Conservation (phyloP, 345 rosid genomes). For the Kandelia obovata region DNA sequence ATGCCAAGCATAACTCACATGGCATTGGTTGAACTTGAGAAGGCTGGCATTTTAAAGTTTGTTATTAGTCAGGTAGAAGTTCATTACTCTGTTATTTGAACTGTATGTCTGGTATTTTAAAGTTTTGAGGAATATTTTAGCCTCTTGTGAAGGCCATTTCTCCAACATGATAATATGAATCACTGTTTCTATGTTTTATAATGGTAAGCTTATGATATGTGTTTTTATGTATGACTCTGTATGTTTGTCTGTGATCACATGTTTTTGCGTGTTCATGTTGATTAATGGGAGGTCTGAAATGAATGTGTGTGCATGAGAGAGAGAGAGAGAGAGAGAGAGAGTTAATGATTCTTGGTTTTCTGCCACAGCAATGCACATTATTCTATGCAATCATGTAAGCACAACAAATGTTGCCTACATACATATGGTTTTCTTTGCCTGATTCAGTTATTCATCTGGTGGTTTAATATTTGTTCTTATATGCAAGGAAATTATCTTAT, state of each 20-base stretch:
- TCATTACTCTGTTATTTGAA: background rate
- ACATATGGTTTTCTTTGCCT: background rate
- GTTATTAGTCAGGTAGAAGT: slow-evolving; percentile 75
- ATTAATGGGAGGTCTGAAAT: background rate
- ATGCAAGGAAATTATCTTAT: background rate
- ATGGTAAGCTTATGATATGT: too few species aligned
- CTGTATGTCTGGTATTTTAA: background rate
- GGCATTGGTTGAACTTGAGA: slow-evolving; percentile 93
- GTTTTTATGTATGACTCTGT: too few species aligned
- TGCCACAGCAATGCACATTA: background rate
- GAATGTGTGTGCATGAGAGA: background rate
- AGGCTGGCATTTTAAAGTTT: slow-evolving; percentile 78
- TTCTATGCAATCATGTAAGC: background rate
- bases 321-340: background rate
- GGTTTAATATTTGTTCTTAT: background rate
- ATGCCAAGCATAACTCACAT: slow-evolving; percentile 96
- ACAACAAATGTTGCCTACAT: background rate
- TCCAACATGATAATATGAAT: background rate
- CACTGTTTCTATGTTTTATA: background rate
- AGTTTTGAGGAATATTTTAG: background rate
- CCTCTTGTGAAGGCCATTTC: background rate
- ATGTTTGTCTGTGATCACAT: too few species aligned
- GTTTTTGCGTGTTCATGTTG: too few species aligned
- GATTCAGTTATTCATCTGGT: background rate
- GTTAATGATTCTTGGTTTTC: background rate